phyloP scores from a whole-genome alignment of 768 basidiomycete genomes.

The Pholiota conissans region DNA sequence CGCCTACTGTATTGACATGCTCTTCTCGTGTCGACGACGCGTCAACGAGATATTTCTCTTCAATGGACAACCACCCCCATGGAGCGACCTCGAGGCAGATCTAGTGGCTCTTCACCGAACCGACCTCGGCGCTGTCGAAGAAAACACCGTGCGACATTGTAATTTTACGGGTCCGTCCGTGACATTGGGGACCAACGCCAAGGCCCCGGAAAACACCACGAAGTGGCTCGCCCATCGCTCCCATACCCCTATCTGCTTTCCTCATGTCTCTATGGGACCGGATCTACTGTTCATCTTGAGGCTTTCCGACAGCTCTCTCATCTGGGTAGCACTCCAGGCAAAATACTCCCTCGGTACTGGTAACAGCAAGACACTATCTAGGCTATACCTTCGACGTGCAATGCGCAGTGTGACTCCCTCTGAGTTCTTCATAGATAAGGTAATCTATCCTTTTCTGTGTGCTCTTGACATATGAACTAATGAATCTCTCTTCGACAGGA shows the following conservation, averaged over 20 bases:
- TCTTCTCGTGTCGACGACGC: slow-evolving; percentile 31
- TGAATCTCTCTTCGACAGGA: slow-evolving; percentile 25
- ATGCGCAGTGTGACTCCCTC: slow-evolving; percentile 43
- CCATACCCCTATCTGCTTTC: slow-evolving; percentile 39
- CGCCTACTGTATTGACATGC: slow-evolving; percentile 38
- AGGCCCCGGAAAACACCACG: slow-evolving; percentile 31
- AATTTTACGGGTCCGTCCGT: slow-evolving; percentile 33
- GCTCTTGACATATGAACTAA: neutral
- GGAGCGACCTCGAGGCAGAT: slow-evolving; percentile 37
- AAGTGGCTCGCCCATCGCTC: slow-evolving; percentile 34
- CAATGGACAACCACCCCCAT: slow-evolving; percentile 28
- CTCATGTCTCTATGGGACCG: slow-evolving; percentile 40
- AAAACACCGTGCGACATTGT: slow-evolving; percentile 27
- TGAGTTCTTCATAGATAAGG: slow-evolving; percentile 41
- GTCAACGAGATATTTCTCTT: slow-evolving; percentile 40
- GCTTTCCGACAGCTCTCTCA: slow-evolving; percentile 30
- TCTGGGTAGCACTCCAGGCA: slow-evolving; percentile 46
- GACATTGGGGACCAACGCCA: slow-evolving; percentile 37
- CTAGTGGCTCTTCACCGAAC: slow-evolving; percentile 34
- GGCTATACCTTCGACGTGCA: slow-evolving; percentile 32
- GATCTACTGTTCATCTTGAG: slow-evolving; percentile 41
- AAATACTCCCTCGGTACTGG: slow-evolving; percentile 37
- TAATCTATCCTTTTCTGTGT: slow-evolving; percentile 9
- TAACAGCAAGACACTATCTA: slow-evolving; percentile 29
- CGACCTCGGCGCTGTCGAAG: slow-evolving; percentile 24